Base-by-base conservation (phyloP, 2,329 filamentous ascomycete genomes). In the Aaosphaeria pasadenensis region DNA sequence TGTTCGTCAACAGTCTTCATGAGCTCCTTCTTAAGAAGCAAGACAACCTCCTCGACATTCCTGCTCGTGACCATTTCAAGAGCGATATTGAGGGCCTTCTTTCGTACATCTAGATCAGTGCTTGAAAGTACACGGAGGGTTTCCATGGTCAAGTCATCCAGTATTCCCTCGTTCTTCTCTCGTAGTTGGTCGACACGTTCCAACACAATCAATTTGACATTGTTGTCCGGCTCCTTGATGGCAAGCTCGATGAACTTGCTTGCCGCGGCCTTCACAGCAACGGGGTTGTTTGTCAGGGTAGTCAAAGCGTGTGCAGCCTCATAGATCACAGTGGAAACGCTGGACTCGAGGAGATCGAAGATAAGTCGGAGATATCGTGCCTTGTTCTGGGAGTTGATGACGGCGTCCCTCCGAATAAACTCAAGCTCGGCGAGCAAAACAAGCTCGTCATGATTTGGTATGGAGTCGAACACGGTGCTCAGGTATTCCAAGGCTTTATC, bases 51-150 rank as follows among this genome's bases (percentile, higher is more conserved):
- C 68, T 97, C 94, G 5, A 99, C 91, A 57, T 99, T 99, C 76
- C 96, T 95, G 81, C 91, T 96, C 0, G 92, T 94, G 5, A 99
- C 90, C 94, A 99, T 97, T 57, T 96, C 91, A 70, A 99, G 78
- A 9, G 91, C 91, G 62, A 99, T 89, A 48, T 83, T 80, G 30
- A 99, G 81, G 11, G 92, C 91, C 74, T 97, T 97, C 71, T 86
- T 86, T 63, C 94, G 86, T 45, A 99, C 94, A 66, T 97, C 94
- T 56, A 99, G 88, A 74, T 99, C 94, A 24, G 94, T 89, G 69
- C 91, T 96, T 9, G 91, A 95, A 32, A 99, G 81, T 13, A 96
- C 94, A 46, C 94, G 89, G 41, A 99, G 79, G 47, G 97, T 91
- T 71, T 99, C 94, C 94, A 99, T 97, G 4, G 89, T 90, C 43